These are phyloP conservation scores for Cryptococcus sp. DNA, from an alignment of 1,284 basidiomycete species.

Conservation along the genomic window DNA sequence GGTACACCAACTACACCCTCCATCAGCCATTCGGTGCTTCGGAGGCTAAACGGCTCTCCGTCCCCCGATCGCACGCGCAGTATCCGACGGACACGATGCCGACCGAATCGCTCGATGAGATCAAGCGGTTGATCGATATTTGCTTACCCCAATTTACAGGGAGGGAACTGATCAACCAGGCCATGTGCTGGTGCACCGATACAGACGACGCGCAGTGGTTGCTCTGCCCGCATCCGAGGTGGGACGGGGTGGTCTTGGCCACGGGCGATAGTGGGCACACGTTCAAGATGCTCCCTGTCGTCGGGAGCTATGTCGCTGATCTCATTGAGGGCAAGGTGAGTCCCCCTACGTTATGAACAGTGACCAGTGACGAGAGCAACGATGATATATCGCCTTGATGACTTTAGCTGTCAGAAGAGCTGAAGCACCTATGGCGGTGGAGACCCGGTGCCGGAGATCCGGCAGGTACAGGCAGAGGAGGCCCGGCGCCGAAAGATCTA, in stretches of 20 bases:
- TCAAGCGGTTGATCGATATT: constrained; percentile 31
- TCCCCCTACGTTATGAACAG: background rate
- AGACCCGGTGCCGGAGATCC: constrained; percentile 39
- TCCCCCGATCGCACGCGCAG: constrained; percentile 47
- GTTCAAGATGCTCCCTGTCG: constrained; percentile 53
- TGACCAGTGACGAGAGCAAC: too few relatives aligned
- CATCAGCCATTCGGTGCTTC: constrained; percentile 29
- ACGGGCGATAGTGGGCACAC: constrained; percentile 45
- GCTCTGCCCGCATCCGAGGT: constrained; percentile 40
- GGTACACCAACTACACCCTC: constrained; percentile 29
- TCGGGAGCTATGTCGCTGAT: constrained; percentile 51
- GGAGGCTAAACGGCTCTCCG: constrained; percentile 29
- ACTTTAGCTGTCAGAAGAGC: constrained; percentile 28
- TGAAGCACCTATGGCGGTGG: constrained; percentile 40
- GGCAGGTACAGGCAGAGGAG: constrained; percentile 17
- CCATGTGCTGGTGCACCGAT: constrained; percentile 52
- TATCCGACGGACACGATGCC: constrained; percentile 50
- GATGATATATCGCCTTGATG: background rate
- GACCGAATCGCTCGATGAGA: constrained; percentile 24
- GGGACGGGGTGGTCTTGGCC: constrained; percentile 38
- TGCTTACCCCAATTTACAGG: constrained; percentile 41
- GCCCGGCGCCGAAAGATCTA: constrained; percentile 35
- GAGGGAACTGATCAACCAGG: constrained; percentile 34
- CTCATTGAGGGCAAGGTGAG: constrained; percentile 42
- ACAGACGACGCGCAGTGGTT: constrained; percentile 42